Evolutionary conservation across 495 filamentous ascomycete species (phyloP).

Genomic region (Xylaria grammica): DNA sequence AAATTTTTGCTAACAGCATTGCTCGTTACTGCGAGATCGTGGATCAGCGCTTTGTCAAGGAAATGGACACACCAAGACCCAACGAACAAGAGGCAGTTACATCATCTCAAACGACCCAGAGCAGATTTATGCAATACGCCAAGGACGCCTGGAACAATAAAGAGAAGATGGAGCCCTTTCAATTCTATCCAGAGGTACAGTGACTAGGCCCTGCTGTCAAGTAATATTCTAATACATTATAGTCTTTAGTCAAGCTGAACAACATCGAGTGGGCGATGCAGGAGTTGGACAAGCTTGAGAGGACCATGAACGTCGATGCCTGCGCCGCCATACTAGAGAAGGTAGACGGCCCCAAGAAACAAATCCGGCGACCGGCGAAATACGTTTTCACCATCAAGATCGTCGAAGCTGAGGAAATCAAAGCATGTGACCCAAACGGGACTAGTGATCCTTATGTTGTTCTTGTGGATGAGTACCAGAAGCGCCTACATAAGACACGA

Average conservation of each 20-base stretch:
- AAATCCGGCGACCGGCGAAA: constrained; percentile 68
- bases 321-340: constrained; percentile 82
- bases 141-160: constrained; percentile 94
- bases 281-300: constrained; percentile 88
- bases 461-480: constrained; percentile 95
- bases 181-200: constrained; percentile 89
- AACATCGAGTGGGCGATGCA: constrained; percentile 93
- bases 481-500: constrained; percentile 92
- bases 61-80: constrained; percentile 80
- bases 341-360: constrained; percentile 56
- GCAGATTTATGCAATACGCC: constrained; percentile 87
- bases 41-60: constrained; percentile 82
- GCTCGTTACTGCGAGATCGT: constrained; percentile 90
- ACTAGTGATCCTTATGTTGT: constrained; percentile 97
- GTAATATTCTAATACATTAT: constrained; percentile 24
- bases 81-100: constrained; percentile 85
- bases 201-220: constrained; percentile 22
- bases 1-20: constrained; percentile 81
- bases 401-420: constrained; percentile 97
- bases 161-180: constrained; percentile 95
- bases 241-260: constrained; percentile 98
- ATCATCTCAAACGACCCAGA: constrained; percentile 79
- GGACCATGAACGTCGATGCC: constrained; percentile 88
- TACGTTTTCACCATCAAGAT: constrained; percentile 99
- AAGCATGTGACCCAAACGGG: constrained; percentile 94